Percentiles rank a stretch among this genome's conserved stretches.
Conservation (phyloP, 2,329 filamentous ascomycete genomes). For the Aspergillus terreus region DNA sequence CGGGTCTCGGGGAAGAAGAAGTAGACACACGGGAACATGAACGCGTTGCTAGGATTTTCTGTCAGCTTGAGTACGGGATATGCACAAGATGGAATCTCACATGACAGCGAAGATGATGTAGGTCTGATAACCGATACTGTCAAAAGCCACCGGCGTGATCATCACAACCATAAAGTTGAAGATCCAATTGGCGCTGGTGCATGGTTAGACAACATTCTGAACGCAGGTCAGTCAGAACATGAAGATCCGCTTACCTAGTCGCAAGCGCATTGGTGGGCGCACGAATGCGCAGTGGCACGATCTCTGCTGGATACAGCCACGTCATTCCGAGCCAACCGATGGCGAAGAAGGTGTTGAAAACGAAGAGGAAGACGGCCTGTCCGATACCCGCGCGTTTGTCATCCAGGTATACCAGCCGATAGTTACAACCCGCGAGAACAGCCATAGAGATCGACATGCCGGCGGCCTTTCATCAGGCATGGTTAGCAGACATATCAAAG, state of each 20-base stretch:
- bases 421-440: constrained; percentile 44
- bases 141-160: constrained; percentile 60
- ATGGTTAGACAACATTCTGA: constrained; percentile 47
- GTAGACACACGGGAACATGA: constrained; percentile 56
- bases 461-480: constrained; percentile 53
- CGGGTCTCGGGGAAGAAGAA: constrained; percentile 62
- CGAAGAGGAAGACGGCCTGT: constrained; percentile 50
- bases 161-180: constrained; percentile 64
- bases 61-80: constrained; percentile 53
- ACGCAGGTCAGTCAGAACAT: constrained; percentile 56
- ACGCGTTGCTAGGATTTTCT: constrained; percentile 54
- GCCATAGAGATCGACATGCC: constrained; percentile 66
- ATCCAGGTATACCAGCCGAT: constrained; percentile 24
- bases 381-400: constrained; percentile 39
- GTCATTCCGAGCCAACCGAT: constrained; percentile 62
- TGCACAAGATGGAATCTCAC: constrained; percentile 25
- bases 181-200: constrained; percentile 58
- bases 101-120: constrained; percentile 57
- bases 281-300: constrained; percentile 55
- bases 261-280: constrained; percentile 62
- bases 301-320: constrained; percentile 51
- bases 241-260: constrained; percentile 57
- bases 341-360: constrained; percentile 66
- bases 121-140: constrained; percentile 52
- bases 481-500: neutral